phyloP scores from a whole-genome alignment of 2,329 filamentous ascomycete species.

The Magnaporthales sp. region DNA sequence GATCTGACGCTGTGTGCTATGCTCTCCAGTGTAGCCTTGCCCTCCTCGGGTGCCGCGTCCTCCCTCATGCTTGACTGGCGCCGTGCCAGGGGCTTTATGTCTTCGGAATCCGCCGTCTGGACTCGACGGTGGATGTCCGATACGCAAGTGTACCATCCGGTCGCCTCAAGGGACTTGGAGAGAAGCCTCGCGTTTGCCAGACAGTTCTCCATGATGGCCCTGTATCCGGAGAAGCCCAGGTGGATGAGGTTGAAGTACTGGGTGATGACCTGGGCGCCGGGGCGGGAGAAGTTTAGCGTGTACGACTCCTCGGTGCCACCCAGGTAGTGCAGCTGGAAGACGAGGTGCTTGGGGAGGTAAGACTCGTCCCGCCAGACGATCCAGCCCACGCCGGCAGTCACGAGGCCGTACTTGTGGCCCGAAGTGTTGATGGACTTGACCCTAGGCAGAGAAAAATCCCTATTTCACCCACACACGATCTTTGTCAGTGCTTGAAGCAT shows the following conservation, averaged over 20 bases:
- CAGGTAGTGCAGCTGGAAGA: slow-evolving; percentile 64
- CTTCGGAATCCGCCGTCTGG: background rate
- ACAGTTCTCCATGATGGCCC: slow-evolving; percentile 56
- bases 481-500: background rate
- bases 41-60: background rate
- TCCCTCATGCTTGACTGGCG: background rate
- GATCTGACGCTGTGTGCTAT: slow-evolving; percentile 25
- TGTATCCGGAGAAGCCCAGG: slow-evolving; percentile 58
- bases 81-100: slow-evolving; percentile 6
- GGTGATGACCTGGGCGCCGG: slow-evolving; percentile 59
- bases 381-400: slow-evolving; percentile 63
- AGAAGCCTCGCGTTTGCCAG: slow-evolving; percentile 56
- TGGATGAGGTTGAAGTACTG: slow-evolving; percentile 70
- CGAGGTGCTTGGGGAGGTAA: slow-evolving; percentile 56
- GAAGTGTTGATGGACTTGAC: slow-evolving; percentile 60
- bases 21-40: background rate
- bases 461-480: too few species aligned
- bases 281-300: slow-evolving; percentile 65
- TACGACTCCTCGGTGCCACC: slow-evolving; percentile 64
- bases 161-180: slow-evolving; percentile 54
- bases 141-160: slow-evolving; percentile 56
- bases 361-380: slow-evolving; percentile 59
- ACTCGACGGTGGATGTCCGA: slow-evolving; percentile 55
- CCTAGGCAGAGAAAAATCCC: slow-evolving; percentile 52
- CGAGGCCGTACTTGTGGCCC: slow-evolving; percentile 51